Percentiles rank a stretch among this genome's conserved stretches.
These are phyloP conservation scores for Anastatica hierochuntica DNA, from an alignment of 345 rosid species.

Conservation along the genomic window DNA sequence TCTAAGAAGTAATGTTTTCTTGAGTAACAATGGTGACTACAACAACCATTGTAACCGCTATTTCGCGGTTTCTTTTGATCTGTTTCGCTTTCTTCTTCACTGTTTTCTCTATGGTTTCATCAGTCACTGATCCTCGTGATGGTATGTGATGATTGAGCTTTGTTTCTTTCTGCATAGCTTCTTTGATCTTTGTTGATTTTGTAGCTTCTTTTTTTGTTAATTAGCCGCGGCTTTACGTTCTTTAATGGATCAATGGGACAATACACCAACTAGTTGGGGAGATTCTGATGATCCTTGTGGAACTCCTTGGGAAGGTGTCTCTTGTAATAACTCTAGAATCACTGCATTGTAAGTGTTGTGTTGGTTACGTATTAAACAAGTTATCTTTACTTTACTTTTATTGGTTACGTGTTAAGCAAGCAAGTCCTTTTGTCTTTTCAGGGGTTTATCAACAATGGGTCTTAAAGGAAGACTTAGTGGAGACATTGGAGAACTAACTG, in stretches of 20 bases:
- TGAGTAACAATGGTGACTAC: slow-evolving; percentile 23
- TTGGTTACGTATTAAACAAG: too few relatives aligned
- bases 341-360: slow-evolving; percentile 67
- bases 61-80: slow-evolving; percentile 22
- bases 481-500: slow-evolving; percentile 83
- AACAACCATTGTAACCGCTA: slow-evolving; percentile 16
- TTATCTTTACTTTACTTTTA: not conserved
- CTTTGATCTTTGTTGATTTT: not conserved
- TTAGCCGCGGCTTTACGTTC: slow-evolving; percentile 74
- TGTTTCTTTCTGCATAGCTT: not conserved
- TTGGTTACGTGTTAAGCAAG: slow-evolving; percentile 1
- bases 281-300: slow-evolving; percentile 74
- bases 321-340: slow-evolving; percentile 61
- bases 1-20: slow-evolving; percentile 9
- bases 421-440: slow-evolving; percentile 8
- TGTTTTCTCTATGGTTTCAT: slow-evolving; percentile 20
- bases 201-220: not conserved
- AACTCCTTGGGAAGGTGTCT: slow-evolving; percentile 81
- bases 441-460: slow-evolving; percentile 81
- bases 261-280: slow-evolving; percentile 71
- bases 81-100: slow-evolving; percentile 25
- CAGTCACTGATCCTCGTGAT: slow-evolving; percentile 53
- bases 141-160: slow-evolving; percentile 31
- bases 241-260: slow-evolving; percentile 61
- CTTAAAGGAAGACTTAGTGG: slow-evolving; percentile 76